A percentile compares a stretch with the other conserved stretches of the same genome.
Conservation (phyloP, 164 flowering plant species). For the Sextonia rubra region DNA sequence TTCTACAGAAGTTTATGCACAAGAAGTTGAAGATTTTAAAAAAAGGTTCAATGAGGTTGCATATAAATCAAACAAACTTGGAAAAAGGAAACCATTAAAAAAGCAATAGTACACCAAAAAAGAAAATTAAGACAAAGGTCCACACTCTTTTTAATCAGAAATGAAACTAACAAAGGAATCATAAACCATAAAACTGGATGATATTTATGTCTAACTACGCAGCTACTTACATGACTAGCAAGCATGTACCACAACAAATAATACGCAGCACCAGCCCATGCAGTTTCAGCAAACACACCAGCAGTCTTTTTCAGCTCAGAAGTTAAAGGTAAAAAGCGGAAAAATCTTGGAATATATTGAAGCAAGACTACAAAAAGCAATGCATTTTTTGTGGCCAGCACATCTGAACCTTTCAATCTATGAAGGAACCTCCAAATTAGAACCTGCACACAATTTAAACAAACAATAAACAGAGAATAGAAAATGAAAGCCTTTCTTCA, state of each 20-base stretch:
- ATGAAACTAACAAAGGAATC: too few species aligned
- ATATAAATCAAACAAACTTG: too few species aligned
- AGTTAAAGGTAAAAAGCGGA: conserved; percentile 58
- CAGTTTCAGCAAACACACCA: conserved; percentile 93
- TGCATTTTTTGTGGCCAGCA: conserved; percentile 68
- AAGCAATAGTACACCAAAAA: too few species aligned
- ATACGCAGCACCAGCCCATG: conserved; percentile 96
- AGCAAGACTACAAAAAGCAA: conserved; percentile 61
- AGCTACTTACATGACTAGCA: conserved; percentile 81
- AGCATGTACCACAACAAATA: conserved; percentile 90
- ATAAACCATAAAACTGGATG: too few species aligned
- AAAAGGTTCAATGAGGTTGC: too few species aligned
- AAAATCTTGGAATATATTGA: conserved; percentile 75
- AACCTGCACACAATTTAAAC: conserved; percentile 42
- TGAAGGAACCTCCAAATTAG: conserved; percentile 72
- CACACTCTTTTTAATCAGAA: too few species aligned
- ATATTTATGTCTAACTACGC: neutral
- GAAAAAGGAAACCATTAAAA: too few species aligned
- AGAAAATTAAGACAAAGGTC: too few species aligned
- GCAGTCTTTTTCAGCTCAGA: conserved; percentile 86
- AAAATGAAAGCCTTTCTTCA: too few species aligned
- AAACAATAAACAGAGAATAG: neutral
- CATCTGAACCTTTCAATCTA: conserved; percentile 64
- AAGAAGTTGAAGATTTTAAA: too few species aligned
- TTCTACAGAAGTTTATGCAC: too few species aligned